Percentiles rank a stretch among this genome's conserved stretches.
phyloP scores from a whole-genome alignment of 2,329 filamentous ascomycete species.

The Grosmannia huntii region DNA sequence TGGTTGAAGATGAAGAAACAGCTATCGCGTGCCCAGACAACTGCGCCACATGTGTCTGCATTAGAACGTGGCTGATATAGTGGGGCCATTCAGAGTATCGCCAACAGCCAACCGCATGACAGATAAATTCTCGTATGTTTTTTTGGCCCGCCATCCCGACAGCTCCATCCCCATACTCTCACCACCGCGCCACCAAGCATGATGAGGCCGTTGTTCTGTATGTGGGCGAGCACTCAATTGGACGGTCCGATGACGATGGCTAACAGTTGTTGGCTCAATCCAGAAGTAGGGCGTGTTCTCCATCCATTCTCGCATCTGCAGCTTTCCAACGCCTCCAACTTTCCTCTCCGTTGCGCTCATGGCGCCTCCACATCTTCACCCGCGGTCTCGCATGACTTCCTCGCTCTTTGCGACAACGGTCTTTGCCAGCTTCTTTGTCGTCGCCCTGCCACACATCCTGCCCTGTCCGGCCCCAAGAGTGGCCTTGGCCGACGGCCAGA shows the following conservation, averaged over 20 bases:
- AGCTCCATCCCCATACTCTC: not conserved
- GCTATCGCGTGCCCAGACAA: not conserved
- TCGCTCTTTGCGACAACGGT: slow-evolving; percentile 93
- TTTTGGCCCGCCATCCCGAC: not conserved
- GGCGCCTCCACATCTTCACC: slow-evolving; percentile 83
- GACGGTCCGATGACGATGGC: not conserved
- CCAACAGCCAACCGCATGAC: not conserved
- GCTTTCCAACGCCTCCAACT: slow-evolving; percentile 10
- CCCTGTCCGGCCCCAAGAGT: slow-evolving; percentile 77
- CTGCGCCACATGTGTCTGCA: not conserved
- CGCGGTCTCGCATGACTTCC: slow-evolving; percentile 82
- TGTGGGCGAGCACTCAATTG: not conserved
- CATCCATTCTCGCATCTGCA: not conserved
- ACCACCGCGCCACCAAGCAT: not conserved
- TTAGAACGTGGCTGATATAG: not conserved
- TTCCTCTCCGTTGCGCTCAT: slow-evolving; percentile 30
- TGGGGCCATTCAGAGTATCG: not conserved
- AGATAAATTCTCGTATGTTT: not conserved
- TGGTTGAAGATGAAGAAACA: not conserved
- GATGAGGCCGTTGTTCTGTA: not conserved
- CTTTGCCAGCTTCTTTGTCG: slow-evolving; percentile 79
- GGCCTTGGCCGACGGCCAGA: slow-evolving; percentile 58
- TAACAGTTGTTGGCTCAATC: not conserved
- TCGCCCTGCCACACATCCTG: slow-evolving; percentile 77
- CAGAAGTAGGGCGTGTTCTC: not conserved